These are phyloP conservation scores for Cordyceps javanica DNA, from an alignment of 2,329 filamentous ascomycete genomes.

Conservation along the genomic window DNA sequence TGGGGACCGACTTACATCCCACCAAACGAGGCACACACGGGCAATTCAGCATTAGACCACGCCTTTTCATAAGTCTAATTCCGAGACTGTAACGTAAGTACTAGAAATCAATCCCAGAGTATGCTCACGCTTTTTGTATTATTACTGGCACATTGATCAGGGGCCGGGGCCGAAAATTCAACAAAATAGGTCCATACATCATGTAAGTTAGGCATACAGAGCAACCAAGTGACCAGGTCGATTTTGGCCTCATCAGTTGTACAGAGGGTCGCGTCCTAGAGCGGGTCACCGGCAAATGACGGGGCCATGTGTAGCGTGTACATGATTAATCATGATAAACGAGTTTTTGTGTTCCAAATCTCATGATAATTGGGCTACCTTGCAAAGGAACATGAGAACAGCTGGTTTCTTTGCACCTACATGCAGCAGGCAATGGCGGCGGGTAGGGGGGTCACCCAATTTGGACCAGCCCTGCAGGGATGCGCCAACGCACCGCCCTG, in stretches of 20 bases:
- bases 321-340: not conserved
- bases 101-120: too few relatives aligned
- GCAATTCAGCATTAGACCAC: not conserved
- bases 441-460: constrained; percentile 5
- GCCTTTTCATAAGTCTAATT: too few relatives aligned
- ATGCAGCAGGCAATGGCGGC: not conserved
- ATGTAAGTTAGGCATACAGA: not conserved
- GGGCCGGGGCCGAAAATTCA: too few relatives aligned
- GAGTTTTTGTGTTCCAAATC: not conserved
- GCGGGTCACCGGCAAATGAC: not conserved
- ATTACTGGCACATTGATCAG: not conserved
- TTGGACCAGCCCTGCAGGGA: not conserved
- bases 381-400: not conserved
- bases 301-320: not conserved
- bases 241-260: not conserved
- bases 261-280: not conserved
- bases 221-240: too few relatives aligned
- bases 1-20: too few relatives aligned
- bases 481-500: not conserved
- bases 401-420: not conserved
- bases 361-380: not conserved
- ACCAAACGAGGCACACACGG: too few relatives aligned
- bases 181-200: not conserved
- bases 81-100: too few relatives aligned
- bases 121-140: not conserved